Base-by-base conservation (phyloP, 371 early-diverging fungal genomes). In the Mortierella sp. region DNA sequence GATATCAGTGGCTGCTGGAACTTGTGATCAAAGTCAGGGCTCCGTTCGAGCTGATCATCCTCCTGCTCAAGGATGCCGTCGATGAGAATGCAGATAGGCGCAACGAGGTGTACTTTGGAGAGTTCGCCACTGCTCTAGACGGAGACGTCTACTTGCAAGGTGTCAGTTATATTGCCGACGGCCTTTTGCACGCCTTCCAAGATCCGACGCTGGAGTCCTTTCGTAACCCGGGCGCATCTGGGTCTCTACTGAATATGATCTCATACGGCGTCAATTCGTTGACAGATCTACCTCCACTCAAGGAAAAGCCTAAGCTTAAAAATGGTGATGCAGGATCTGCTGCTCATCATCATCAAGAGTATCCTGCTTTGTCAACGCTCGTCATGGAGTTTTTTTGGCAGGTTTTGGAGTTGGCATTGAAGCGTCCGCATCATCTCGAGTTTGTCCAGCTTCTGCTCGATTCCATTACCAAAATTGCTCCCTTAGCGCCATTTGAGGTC, bases 351-450 rank as follows among this genome's bases (percentile, higher is more conserved):
- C 75, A 75, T 17, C 75, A 67, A 44, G 76, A 76, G n/a, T 76
- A 76, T 15, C 70, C 76, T 0, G 76, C 60, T 0, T 57, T 76
- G 0, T 44, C 76, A 4, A 76, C 70, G 5, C 59, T 76, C 6
- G 76, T 69, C 24, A 69, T 76, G 57, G 76, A 76, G 54, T 76
- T 76, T 48, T 64, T 68, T 19, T 76, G 76, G 76, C 76, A 76
- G 46, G 50, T 76, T 14, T 60, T 76, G 19, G 70, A 76, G 57
- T 51, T 76, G 30, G 76, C 76, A 9, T 47, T 76, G 57, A 76
- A 76, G 50, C 55, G 76, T 2, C 76, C 68, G 23, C 76, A 76
- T 27, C 76, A 76, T 48, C 61, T 76, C 3, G 76, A 76, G 21
- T 76, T 76, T 64, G 70, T 76, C 4, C 76, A 76, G 30, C 57